Evolutionary conservation across 2,329 filamentous ascomycete species (phyloP).

Genomic region (Fusarium coicis): DNA sequence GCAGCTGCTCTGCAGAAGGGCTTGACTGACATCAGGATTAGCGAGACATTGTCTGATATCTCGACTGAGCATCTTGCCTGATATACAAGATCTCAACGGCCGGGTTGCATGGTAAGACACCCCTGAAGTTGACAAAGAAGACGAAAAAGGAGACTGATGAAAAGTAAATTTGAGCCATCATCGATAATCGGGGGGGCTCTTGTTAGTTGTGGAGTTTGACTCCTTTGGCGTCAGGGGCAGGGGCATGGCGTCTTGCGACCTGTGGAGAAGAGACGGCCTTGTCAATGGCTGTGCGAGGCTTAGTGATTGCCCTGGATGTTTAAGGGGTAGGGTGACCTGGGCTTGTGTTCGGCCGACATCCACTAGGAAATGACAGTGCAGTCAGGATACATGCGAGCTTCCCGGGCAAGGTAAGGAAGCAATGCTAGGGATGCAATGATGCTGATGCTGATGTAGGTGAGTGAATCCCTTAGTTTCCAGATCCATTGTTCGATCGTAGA

Average conservation of each 20-base stretch:
- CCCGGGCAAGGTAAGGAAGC: neutral
- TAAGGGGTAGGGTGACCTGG: constrained; percentile 17
- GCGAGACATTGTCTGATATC: neutral
- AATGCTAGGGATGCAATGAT: neutral
- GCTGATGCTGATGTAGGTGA: neutral
- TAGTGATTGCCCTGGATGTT: constrained; percentile 8
- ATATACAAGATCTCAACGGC: constrained; percentile 15
- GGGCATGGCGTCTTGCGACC: constrained; percentile 29
- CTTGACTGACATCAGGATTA: neutral
- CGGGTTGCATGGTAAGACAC: constrained; percentile 1
- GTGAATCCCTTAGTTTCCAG: neutral
- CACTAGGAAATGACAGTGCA: neutral
- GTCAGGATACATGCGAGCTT: neutral
- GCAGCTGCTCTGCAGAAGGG: neutral
- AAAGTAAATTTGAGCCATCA: constrained; percentile 37
- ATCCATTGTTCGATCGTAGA: neutral
- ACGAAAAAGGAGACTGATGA: constrained; percentile 7
- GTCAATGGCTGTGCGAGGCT: constrained; percentile 9
- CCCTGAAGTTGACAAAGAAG: constrained; percentile 7
- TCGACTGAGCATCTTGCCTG: neutral
- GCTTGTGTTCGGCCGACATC: constrained; percentile 24
- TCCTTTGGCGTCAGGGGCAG: constrained; percentile 38
- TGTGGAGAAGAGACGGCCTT: constrained; percentile 26
- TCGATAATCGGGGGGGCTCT: constrained; percentile 23
- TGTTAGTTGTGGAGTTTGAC: constrained; percentile 26